phyloP scores from a whole-genome alignment of 805 yeast species.

The Limtongia smithiae region DNA sequence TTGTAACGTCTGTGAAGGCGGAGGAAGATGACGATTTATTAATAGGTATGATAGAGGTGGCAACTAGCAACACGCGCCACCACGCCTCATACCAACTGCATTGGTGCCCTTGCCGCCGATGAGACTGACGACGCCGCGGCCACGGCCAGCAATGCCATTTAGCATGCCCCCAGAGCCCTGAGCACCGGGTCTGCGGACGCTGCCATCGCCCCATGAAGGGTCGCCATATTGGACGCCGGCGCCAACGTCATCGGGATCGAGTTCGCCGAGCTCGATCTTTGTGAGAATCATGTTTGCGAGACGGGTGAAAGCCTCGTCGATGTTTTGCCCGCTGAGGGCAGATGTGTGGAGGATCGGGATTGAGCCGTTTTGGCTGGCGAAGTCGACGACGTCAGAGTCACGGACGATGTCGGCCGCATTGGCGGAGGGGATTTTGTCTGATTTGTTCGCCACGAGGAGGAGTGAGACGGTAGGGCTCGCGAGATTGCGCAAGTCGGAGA shows the following conservation, averaged over 20 bases:
- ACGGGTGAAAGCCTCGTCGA: constrained; percentile 42
- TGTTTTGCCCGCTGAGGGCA: constrained; percentile 44
- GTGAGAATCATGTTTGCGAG: constrained; percentile 44
- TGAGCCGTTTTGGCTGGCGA: constrained; percentile 36
- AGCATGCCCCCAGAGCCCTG: not conserved
- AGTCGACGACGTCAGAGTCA: constrained; percentile 39
- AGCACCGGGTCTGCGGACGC: constrained; percentile 12
- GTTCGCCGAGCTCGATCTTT: constrained; percentile 46
- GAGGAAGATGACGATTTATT: no score
- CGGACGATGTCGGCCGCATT: constrained; percentile 38
- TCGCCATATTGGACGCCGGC: constrained; percentile 55
- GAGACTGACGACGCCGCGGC: constrained; percentile 27
- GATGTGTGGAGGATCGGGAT: constrained; percentile 43
- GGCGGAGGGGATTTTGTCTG: constrained; percentile 55
- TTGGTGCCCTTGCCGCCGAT: constrained; percentile 30
- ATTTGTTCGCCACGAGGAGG: constrained; percentile 87
- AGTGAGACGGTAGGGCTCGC: constrained; percentile 90
- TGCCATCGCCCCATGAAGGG: constrained; percentile 38
- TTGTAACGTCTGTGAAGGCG: no score
- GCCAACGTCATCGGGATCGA: constrained; percentile 47
- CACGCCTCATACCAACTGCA: constrained; percentile 26
- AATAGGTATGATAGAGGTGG: not conserved
- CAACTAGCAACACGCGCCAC: constrained; percentile 25
- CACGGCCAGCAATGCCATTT: constrained; percentile 1
- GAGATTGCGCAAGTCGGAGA: constrained; percentile 82